A percentile compares a stretch with the other conserved stretches of the same genome.
phyloP scores from a whole-genome alignment of 2,329 filamentous ascomycete genomes.

The Zasmidium angulare region DNA sequence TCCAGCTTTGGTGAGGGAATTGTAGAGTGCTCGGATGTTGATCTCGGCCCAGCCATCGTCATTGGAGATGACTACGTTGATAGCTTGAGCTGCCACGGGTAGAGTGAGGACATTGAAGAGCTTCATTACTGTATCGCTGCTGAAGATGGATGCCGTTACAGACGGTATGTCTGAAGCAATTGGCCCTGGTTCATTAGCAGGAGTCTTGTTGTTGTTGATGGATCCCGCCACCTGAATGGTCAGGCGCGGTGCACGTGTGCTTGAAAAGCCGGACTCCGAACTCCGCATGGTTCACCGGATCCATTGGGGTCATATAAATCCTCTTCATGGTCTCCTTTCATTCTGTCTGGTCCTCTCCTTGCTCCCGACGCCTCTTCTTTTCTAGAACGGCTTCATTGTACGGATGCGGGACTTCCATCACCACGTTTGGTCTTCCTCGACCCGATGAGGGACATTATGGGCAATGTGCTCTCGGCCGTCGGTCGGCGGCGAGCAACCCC shows the following conservation, averaged over 20 bases:
- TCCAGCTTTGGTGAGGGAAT: constrained; percentile 54
- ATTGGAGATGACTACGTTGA: constrained; percentile 64
- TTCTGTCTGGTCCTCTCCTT: too few species aligned
- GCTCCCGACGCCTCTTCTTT: too few species aligned
- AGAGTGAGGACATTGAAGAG: not conserved
- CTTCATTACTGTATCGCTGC: not conserved
- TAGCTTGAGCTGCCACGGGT: constrained; percentile 7
- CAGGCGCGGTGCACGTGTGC: not conserved
- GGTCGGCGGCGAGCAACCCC: not conserved
- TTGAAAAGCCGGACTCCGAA: too few species aligned
- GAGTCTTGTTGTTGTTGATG: not conserved
- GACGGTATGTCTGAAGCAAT: not conserved
- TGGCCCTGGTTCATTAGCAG: not conserved
- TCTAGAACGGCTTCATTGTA: too few species aligned
- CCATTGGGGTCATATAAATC: too few species aligned
- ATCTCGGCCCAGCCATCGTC: constrained; percentile 74
- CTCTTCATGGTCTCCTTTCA: too few species aligned
- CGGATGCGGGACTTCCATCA: too few species aligned
- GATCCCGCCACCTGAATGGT: not conserved
- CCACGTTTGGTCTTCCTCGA: too few species aligned
- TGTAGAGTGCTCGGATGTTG: constrained; percentile 62
- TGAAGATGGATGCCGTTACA: not conserved
- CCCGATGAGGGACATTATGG: too few species aligned
- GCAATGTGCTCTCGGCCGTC: not conserved
- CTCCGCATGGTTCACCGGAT: too few species aligned